Evolutionary conservation across 139 green algal species (phyloP).

Genomic region (Coelastrella sp.): DNA sequence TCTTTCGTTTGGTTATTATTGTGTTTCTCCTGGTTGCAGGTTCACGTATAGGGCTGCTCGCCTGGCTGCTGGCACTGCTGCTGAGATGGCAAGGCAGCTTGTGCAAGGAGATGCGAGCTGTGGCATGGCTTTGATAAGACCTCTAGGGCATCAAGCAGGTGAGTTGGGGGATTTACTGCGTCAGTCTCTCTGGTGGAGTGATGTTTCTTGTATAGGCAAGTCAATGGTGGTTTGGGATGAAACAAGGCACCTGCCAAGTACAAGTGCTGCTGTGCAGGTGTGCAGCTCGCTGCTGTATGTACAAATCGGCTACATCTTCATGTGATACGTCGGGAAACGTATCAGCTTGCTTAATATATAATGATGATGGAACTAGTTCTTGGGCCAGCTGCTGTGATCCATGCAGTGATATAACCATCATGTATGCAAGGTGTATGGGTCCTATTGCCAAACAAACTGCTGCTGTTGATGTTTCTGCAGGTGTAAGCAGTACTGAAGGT

Average conservation of each 20-base stretch:
- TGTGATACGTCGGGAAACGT: no score
- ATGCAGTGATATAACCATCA: no score
- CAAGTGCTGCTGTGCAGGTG: no score
- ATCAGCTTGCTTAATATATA: no score
- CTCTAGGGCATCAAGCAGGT: constrained; percentile 63
- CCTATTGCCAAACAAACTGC: neutral
- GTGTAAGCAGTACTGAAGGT: no score
- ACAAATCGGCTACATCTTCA: neutral
- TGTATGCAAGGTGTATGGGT: no score
- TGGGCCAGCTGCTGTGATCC: no score
- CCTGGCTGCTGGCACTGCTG: constrained; percentile 72
- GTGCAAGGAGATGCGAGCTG: constrained; percentile 44
- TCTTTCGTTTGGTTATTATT: no score
- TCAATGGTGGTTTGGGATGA: no score
- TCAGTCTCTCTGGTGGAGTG: no score
- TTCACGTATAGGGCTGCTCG: constrained; percentile 54
- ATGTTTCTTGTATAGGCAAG: neutral
- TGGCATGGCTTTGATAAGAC: constrained; percentile 76
- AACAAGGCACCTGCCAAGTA: no score
- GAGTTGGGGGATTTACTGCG: neutral
- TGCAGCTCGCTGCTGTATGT: neutral
- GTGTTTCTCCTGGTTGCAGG: neutral
- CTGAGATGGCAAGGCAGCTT: constrained; percentile 67
- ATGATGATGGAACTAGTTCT: no score
- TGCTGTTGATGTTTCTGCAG: neutral